Percentiles rank a stretch among this genome's conserved stretches.
phyloP scores from a whole-genome alignment of 352 stramenopile genomes.

The Hyaloperonospora arabidopsidis region DNA sequence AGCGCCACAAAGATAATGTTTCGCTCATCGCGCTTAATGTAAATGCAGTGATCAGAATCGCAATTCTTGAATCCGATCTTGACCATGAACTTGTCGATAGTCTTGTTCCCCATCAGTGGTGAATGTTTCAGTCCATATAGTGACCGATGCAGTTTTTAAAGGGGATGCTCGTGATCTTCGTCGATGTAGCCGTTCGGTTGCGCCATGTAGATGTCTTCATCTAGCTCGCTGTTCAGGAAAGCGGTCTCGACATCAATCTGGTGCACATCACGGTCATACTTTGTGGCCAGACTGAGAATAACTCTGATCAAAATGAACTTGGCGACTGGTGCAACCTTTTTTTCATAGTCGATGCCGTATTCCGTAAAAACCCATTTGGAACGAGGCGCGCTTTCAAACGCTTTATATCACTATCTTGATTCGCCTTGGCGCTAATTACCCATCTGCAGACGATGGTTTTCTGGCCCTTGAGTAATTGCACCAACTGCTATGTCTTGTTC shows the following conservation, averaged over 20 bases:
- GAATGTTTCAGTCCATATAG: neutral
- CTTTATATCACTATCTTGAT: no score
- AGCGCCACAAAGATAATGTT: constrained; percentile 17
- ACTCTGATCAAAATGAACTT: neutral
- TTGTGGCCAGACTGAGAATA: neutral
- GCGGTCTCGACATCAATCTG: neutral
- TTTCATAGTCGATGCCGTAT: neutral
- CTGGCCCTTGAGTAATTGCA: neutral
- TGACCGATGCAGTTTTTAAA: neutral
- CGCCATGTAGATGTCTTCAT: no score
- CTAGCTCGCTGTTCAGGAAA: neutral
- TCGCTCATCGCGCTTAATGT: constrained; percentile 8
- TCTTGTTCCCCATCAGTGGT: neutral
- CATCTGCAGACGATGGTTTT: neutral
- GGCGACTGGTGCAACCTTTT: neutral
- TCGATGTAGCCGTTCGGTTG: constrained; percentile 6
- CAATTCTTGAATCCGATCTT: neutral
- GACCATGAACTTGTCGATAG: neutral
- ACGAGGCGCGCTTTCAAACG: neutral
- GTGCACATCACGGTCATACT: neutral
- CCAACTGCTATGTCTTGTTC: neutral
- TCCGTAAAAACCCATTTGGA: neutral
- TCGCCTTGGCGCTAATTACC: no score
- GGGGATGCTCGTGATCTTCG: neutral
- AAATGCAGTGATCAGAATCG: constrained; percentile 9